Base-by-base conservation (phyloP, 345 rosid genomes). In the Lepidium sativum region DNA sequence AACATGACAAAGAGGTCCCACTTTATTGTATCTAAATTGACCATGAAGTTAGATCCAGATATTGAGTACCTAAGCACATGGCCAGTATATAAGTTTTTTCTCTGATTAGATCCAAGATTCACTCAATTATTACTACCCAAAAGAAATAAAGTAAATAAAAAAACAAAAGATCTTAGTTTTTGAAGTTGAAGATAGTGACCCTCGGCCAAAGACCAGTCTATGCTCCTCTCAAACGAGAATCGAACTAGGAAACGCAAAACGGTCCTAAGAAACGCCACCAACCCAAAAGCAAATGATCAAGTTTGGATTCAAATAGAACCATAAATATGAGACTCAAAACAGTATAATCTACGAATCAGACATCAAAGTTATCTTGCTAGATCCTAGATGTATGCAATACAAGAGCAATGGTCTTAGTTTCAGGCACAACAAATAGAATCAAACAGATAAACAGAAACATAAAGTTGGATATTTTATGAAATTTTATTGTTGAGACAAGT, bases 51-150 rank as follows among this genome's bases (percentile, higher is more conserved):
- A 42, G 32, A 61, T 3, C 6, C 17, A 16, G 17, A 17, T 11
- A 3, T 27, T 44, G 21, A n/a, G 69, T 45, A 56, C 40, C 43
- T 7, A 55, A 35, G 60, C 76, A 64, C 70, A 71, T 71, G 76
- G 66, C 31, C 44, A 37, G 43, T 63, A 18, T 23, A 17, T 38
- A 17, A 8, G 48, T 17, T 27, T 44, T 27, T 27, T 43, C 48
- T 43, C 32, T 53, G 54, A 34, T 61, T 8, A 71, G 51, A 63
- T 45, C 45, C 37, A 33, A 17, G 45, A 42, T 25, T 37, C 25
- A 32, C 2, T 45, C 47, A 56, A 56, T 49, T 31, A 54, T 25
- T 16, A 43, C 8, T 52, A 41, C 38, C 53, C 37, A 33, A 48
- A 9, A 48, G 20, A 4, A 58, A 25, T 18, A 8, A 39, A 27